These are phyloP conservation scores for Polyporus tsugae DNA, from an alignment of 1,284 basidiomycete species.

Conservation along the genomic window DNA sequence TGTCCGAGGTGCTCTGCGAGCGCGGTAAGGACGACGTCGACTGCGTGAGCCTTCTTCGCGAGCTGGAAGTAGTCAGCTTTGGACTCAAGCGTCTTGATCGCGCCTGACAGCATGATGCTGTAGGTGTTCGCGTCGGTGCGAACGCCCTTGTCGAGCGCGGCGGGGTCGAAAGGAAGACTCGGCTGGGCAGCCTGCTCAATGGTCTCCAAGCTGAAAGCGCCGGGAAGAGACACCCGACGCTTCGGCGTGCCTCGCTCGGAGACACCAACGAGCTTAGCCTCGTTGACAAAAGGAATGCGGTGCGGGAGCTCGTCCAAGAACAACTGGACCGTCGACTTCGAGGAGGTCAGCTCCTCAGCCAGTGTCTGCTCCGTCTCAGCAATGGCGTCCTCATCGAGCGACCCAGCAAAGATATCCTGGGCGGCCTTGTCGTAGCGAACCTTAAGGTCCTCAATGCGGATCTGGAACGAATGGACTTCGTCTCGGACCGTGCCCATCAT, in stretches of 20 bases:
- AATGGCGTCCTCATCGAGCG: constrained; percentile 41
- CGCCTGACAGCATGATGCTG: constrained; percentile 66
- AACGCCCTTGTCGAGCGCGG: constrained; percentile 70
- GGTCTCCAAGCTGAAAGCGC: constrained; percentile 45
- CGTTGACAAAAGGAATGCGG: constrained; percentile 62
- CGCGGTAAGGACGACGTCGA: constrained; percentile 55
- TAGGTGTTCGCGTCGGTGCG: constrained; percentile 76
- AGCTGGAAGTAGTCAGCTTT: constrained; percentile 58
- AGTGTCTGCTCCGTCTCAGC: constrained; percentile 44
- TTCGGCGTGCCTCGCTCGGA: constrained; percentile 36
- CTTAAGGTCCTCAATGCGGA: constrained; percentile 67
- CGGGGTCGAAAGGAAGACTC: constrained; percentile 65
- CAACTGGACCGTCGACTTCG: constrained; percentile 51
- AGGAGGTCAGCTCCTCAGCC: constrained; percentile 42
- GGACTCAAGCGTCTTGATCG: constrained; percentile 57
- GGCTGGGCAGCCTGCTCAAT: constrained; percentile 43
- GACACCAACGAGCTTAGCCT: constrained; percentile 32
- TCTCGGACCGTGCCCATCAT: constrained; percentile 67
- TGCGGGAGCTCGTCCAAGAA: constrained; percentile 57
- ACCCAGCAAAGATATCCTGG: constrained; percentile 51
- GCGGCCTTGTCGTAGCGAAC: constrained; percentile 54
- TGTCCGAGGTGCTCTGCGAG: constrained; percentile 49
- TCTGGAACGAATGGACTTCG: constrained; percentile 64
- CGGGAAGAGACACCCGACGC: constrained; percentile 45
- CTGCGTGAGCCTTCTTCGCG: constrained; percentile 58